Evolutionary conservation across 208 protist species (phyloP), one percentile per base, ranked within the genome.

Genomic region (Leishmania arabica): DNA sequence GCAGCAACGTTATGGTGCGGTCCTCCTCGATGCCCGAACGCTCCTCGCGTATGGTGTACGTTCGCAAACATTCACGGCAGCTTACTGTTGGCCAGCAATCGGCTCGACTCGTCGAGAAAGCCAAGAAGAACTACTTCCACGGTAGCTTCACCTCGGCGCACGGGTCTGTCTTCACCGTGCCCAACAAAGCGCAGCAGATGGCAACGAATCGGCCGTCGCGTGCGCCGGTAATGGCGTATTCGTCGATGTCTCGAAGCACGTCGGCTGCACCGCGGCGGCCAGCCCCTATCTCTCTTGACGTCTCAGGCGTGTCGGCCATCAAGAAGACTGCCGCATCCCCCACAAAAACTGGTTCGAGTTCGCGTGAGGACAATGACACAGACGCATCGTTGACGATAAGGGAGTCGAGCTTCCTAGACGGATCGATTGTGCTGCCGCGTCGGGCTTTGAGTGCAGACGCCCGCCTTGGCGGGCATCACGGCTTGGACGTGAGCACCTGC

Each of bases 141-240:
- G 93, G 89, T 53, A 91, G 89, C 72, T 96, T 96, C 82, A 93
- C 91, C 49, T 96, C 93, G 11, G 86, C 84, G 27, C 93, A 95
- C 74, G 93, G 93, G 21, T 84, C 90, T 11, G 85, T 94, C 73
- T 96, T 96, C 74, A 88, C 80, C n/a, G 86, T 93, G 49, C 92
- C 89, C 6, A 94, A 84, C 83, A 76, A 87, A 8, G 90, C 88
- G 27, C 90, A 94, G 87, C 84, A 88, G 80, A 75, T 90, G 76
- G 90, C 88, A 45, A 82, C 85, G 34, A 84, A 75, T 47, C 73
- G 84, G 3, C 90, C 88, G 47, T 90, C 88, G 17, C 85, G 82
- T 34, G 80, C 78, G 53, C 62, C 82, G n/a, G 85, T 78, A 31
- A 72, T 78, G 76, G 80, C 70, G n/a, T 37, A 69, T 1, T 53